Conservation (phyloP, 2,329 filamentous ascomycete genomes). For the Diaporthe vexans region DNA sequence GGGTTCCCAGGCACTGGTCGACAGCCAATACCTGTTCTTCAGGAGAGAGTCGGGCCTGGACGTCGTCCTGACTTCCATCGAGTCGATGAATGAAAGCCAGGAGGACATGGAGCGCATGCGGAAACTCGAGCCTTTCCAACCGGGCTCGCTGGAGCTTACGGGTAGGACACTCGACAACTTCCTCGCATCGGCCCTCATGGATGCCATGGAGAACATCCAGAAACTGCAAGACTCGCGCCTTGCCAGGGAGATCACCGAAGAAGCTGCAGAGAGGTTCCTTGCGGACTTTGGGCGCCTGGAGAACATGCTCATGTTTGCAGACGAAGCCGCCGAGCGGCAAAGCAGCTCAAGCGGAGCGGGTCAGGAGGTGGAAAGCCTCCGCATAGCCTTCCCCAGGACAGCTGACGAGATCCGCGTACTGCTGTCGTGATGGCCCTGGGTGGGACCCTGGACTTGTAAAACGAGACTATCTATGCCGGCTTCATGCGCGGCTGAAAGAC, state of each 20-base stretch:
- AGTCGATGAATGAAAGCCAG: conserved; percentile 52
- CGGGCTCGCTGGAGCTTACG: conserved; percentile 71
- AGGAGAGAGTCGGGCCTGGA: conserved; percentile 81
- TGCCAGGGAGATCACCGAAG: conserved; percentile 82
- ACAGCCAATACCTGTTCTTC: conserved; percentile 81
- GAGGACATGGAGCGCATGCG: conserved; percentile 69
- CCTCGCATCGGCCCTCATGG: conserved; percentile 91
- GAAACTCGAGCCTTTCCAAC: conserved; percentile 69
- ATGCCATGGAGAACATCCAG: conserved; percentile 86
- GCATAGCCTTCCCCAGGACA: conserved; percentile 69
- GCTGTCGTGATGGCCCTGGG: conserved; percentile 58
- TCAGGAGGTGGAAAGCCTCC: conserved; percentile 50
- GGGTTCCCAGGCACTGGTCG: conserved; percentile 70
- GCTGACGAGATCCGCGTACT: conserved; percentile 72
- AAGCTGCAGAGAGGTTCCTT: conserved; percentile 87
- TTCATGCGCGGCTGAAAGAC: conserved; percentile 17
- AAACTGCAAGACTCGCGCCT: conserved; percentile 79
- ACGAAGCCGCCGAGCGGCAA: conserved; percentile 52
- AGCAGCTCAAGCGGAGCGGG: conserved; percentile 20
- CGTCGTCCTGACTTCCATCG: conserved; percentile 71
- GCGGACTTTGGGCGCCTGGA: conserved; percentile 80
- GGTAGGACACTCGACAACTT: conserved; percentile 90
- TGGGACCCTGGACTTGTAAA: conserved; percentile 29
- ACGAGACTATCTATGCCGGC: background rate
- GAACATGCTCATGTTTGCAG: conserved; percentile 60